A percentile compares a stretch with the other conserved stretches of the same genome.
phyloP scores from a whole-genome alignment of 805 yeast species.

The Debaryomyces hansenii region DNA sequence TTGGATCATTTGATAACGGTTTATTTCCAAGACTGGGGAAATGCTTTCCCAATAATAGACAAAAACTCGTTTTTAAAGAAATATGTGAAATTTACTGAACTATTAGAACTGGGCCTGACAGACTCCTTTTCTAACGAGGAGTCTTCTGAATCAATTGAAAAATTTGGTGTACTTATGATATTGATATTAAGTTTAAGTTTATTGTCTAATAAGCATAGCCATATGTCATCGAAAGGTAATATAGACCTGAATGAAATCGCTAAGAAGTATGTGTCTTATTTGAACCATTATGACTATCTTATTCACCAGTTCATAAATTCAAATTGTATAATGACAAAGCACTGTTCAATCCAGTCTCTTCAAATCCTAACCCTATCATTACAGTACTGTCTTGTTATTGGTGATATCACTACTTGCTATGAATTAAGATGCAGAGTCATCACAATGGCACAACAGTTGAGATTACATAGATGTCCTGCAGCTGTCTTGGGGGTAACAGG shows the following conservation, averaged over 20 bases:
- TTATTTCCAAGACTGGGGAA: constrained; percentile 79
- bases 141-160: constrained; percentile 32
- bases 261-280: constrained; percentile 17
- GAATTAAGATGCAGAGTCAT: constrained; percentile 72
- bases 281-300: constrained; percentile 56
- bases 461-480: constrained; percentile 84
- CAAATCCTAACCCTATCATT: constrained; percentile 70
- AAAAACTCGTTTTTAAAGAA: constrained; percentile 64
- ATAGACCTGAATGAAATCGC: constrained; percentile 11
- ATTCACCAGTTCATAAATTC: constrained; percentile 61
- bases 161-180: constrained; percentile 56
- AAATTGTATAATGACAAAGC: constrained; percentile 55
- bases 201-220: constrained; percentile 41
- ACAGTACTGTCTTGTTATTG: constrained; percentile 68
- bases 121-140: constrained; percentile 5
- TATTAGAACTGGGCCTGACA: constrained; percentile 37
- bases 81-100: constrained; percentile 48
- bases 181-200: constrained; percentile 49
- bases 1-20: constrained; percentile 67
- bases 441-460: constrained; percentile 81
- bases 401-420: constrained; percentile 73
- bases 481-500: constrained; percentile 70
- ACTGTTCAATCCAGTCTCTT: constrained; percentile 65
- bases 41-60: constrained; percentile 67
- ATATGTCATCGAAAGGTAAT: constrained; percentile 10